Evolutionary conservation across 495 filamentous ascomycete species (phyloP).

Genomic region (Geopyxis carbonaria): DNA sequence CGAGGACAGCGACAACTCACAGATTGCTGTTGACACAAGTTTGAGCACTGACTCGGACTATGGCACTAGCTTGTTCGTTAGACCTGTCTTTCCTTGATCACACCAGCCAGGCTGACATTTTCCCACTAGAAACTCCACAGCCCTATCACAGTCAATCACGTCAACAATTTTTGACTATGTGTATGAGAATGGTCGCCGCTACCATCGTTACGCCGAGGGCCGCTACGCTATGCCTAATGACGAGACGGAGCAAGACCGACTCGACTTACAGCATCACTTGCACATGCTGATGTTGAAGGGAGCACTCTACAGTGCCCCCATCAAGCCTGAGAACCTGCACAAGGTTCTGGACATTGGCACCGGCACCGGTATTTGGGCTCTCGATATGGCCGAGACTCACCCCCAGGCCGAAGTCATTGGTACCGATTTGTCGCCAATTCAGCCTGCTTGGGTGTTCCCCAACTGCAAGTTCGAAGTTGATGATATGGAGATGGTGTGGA

Average conservation of each 20-base stretch:
- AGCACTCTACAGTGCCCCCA: slow-evolving; percentile 38
- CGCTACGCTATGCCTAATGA: slow-evolving; percentile 17
- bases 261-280: no score
- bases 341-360: slow-evolving; percentile 47
- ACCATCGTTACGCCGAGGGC: slow-evolving; percentile 20
- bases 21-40: no score
- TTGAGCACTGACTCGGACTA: no score
- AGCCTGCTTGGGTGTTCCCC: slow-evolving; percentile 31
- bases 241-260: slow-evolving; percentile 8
- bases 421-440: slow-evolving; percentile 39
- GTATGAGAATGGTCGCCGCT: slow-evolving; percentile 5
- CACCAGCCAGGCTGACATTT: no score
- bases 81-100: no score
- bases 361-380: slow-evolving; percentile 50
- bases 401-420: slow-evolving; percentile 9
- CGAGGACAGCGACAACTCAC: no score
- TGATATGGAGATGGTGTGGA: slow-evolving; percentile 34
- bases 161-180: background rate
- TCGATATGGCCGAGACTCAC: slow-evolving; percentile 30
- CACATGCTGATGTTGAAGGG: slow-evolving; percentile 32
- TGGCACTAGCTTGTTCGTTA: no score
- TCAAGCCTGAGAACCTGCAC: slow-evolving; percentile 22
- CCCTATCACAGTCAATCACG: no score
- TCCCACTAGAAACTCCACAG: no score
- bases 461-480: slow-evolving; percentile 46